phyloP scores from a whole-genome alignment of 2,329 filamentous ascomycete genomes.

The Clonostachys byssicola region DNA sequence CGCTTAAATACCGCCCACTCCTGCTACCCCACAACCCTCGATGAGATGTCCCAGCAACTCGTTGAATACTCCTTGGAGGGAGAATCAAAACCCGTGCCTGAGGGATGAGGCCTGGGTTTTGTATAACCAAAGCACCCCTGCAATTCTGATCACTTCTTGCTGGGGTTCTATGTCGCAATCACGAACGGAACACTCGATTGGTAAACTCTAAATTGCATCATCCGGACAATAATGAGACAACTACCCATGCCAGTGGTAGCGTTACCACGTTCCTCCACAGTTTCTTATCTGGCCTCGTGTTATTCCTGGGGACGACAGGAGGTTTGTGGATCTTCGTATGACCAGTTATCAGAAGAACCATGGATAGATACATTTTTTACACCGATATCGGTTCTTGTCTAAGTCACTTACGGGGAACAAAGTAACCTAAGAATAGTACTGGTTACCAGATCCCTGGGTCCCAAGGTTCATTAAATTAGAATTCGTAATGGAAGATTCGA shows the following conservation, averaged over 20 bases:
- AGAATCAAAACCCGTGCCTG: constrained; percentile 1
- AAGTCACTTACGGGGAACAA: constrained; percentile 19
- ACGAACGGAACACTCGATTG: neutral
- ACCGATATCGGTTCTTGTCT: too few relatives aligned
- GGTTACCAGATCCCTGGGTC: constrained; percentile 8
- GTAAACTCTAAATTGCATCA: too few relatives aligned
- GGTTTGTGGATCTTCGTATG: too few relatives aligned
- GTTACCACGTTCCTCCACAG: constrained; percentile 22
- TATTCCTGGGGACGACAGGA: too few relatives aligned
- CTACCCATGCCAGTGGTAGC: too few relatives aligned
- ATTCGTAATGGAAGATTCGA: neutral
- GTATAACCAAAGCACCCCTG: neutral
- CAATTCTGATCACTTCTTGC: neutral
- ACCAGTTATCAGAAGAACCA: too few relatives aligned
- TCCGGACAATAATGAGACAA: too few relatives aligned
- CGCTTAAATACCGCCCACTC: too few relatives aligned
- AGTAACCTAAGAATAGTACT: constrained; percentile 59
- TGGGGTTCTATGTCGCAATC: constrained; percentile 1
- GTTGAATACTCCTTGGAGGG: neutral
- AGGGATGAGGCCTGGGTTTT: constrained; percentile 1
- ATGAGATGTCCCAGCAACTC: neutral
- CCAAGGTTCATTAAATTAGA: constrained; percentile 1
- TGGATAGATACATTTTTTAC: too few relatives aligned
- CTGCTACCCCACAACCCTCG: neutral
- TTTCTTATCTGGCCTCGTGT: too few relatives aligned